These are phyloP conservation scores for Cladophialophora yegresii DNA, from an alignment of 2,329 filamentous ascomycete genomes.

Conservation along the genomic window DNA sequence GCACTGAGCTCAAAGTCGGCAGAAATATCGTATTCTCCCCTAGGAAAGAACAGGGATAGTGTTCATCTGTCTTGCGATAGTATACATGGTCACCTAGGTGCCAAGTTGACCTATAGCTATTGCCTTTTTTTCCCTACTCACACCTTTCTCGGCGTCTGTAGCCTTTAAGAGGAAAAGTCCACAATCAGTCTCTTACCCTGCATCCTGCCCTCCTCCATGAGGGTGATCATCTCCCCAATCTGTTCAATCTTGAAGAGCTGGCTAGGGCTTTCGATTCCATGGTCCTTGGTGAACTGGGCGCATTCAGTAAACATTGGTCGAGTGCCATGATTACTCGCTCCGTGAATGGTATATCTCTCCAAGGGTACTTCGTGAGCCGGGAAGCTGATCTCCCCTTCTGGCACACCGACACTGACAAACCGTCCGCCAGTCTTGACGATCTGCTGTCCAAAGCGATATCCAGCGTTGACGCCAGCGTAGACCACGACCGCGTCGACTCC, in stretches of 20 bases:
- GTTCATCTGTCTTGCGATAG: too few species aligned
- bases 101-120: too few species aligned
- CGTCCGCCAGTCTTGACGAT: constrained; percentile 1
- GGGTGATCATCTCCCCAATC: constrained; percentile 20
- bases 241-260: constrained; percentile 19
- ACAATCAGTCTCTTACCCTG: constrained; percentile 13
- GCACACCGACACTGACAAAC: constrained; percentile 10
- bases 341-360: constrained; percentile 6
- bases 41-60: too few species aligned
- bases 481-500: constrained; percentile 2
- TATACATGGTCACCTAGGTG: too few species aligned
- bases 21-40: too few species aligned
- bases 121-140: too few species aligned
- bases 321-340: constrained; percentile 4
- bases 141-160: too few species aligned
- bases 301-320: constrained; percentile 2
- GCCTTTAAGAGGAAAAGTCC: background rate
- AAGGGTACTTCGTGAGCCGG: constrained; percentile 13
- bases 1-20: too few species aligned
- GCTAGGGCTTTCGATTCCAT: constrained; percentile 14
- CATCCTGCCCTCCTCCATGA: constrained; percentile 19
- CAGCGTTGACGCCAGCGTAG: constrained; percentile 14
- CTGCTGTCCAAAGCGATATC: constrained; percentile 7
- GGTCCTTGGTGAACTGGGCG: constrained; percentile 12
- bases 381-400: constrained; percentile 7